Base-by-base conservation (phyloP, 2,329 filamentous ascomycete species). In the Fusarium metavorans region DNA sequence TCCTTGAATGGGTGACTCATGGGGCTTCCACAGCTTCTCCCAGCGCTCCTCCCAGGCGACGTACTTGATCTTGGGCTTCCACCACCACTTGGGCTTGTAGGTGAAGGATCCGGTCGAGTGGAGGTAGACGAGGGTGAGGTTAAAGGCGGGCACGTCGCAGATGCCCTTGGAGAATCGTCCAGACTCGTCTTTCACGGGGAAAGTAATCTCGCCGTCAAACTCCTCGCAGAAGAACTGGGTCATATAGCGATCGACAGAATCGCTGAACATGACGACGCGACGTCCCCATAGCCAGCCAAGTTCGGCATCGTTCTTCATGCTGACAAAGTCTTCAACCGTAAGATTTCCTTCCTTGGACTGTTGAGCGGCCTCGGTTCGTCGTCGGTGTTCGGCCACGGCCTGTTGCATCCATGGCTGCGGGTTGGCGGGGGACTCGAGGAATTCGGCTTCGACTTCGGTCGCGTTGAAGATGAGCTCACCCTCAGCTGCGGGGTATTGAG, bases 381-480 rank as follows among this genome's bases (percentile, higher is more conserved):
- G 73, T 23, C 54, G 57, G 39, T 63, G 68, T 34, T 75, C 73
- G 0, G 52, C n/a, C 6, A 74, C 62, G 18, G 73, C 70, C 70
- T 67, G 69, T 14, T 48, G 70, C 73, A 75, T 75, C 73, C 73
- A 75, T 60, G 68, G 67, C 5, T 71, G 61, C 2, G 73, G 73
- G 14, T 75, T 76, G 0, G 58, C 60, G 13, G 34, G 20, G 0
- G 70, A 37, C 1, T 76, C 60, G 1, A 75, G 70, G 3, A 65
- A 74, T 8, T 71, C 70, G 7, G 64, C 32, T 4, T 74, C 73
- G 10, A 74, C 80, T 2, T 86, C 80, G 0, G 91, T 92, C 25
- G 92, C 92, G 75, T 95, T 95, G 8, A 91, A 92, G 81, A 95
- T 94, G 20, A 94, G 90, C 1, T 90, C 83, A 4, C 72, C 61